phyloP scores from a whole-genome alignment of 148 eudicot genomes.

The Rhododendron ferrugineum region DNA sequence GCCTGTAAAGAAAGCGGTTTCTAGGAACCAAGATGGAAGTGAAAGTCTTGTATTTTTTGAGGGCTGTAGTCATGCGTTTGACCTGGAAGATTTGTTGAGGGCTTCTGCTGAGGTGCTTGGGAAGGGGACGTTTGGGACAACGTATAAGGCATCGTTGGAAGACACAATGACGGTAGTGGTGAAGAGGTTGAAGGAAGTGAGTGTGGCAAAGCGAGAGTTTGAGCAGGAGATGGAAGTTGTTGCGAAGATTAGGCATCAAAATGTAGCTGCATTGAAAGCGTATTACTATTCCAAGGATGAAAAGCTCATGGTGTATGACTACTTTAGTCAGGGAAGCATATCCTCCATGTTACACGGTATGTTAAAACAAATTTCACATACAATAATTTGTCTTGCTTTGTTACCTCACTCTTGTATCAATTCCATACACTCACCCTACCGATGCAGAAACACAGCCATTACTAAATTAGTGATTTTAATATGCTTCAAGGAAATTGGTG shows the following conservation, averaged over 20 bases:
- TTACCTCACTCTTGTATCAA: not conserved
- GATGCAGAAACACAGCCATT: not conserved
- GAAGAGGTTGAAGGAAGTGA: constrained; percentile 60
- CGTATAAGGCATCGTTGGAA: constrained; percentile 75
- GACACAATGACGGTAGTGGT: constrained; percentile 60
- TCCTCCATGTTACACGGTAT: constrained; percentile 72
- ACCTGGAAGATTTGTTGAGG: constrained; percentile 70
- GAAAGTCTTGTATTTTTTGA: constrained; percentile 58
- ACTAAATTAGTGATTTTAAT: not conserved
- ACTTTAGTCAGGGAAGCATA: constrained; percentile 54
- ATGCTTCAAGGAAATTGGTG: not conserved
- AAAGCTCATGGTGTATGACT: constrained; percentile 81
- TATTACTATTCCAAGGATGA: constrained; percentile 84
- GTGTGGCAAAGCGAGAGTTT: constrained; percentile 57
- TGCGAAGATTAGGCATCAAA: constrained; percentile 66
- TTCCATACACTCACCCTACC: not conserved
- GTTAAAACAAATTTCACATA: not conserved
- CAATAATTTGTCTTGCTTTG: not conserved
- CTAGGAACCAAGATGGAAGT: constrained; percentile 32
- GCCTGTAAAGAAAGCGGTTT: constrained; percentile 15
- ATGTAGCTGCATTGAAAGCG: constrained; percentile 64
- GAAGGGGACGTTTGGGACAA: constrained; percentile 67
- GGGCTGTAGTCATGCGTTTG: constrained; percentile 49
- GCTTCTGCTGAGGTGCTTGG: constrained; percentile 90
- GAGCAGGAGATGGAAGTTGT: constrained; percentile 75